phyloP scores from a whole-genome alignment of 2,329 filamentous ascomycete genomes.

The Penicillium sp. region DNA sequence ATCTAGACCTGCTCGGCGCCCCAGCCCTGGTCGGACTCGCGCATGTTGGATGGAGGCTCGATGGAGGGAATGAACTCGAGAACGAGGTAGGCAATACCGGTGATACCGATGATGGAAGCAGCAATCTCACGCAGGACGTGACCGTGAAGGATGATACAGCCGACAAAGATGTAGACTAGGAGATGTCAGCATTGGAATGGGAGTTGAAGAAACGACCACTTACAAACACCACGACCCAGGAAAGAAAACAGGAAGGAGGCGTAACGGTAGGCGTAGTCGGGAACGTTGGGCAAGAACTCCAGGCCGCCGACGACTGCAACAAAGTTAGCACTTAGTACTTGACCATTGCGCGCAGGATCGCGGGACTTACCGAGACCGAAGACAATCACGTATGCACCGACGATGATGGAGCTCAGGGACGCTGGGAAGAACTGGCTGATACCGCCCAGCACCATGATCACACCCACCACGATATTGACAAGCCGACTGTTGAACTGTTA shows the following conservation, averaged over 20 bases:
- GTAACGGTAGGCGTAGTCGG: slow-evolving; percentile 85
- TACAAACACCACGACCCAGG: slow-evolving; percentile 89
- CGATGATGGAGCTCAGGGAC: slow-evolving; percentile 59
- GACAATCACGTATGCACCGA: slow-evolving; percentile 81
- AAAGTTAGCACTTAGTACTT: slow-evolving; percentile 28
- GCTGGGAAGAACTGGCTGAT: slow-evolving; percentile 46
- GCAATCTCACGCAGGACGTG: slow-evolving; percentile 65
- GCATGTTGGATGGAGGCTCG: slow-evolving; percentile 76
- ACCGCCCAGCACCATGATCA: slow-evolving; percentile 82
- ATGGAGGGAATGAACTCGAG: slow-evolving; percentile 75
- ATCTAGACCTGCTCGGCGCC: slow-evolving; percentile 68
- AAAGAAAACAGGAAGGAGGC: slow-evolving; percentile 98
- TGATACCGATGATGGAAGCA: slow-evolving; percentile 69
- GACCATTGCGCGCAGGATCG: slow-evolving; percentile 1
- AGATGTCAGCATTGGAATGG: background rate
- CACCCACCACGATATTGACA: slow-evolving; percentile 83
- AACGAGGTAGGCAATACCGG: slow-evolving; percentile 71
- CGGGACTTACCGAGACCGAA: slow-evolving; percentile 70
- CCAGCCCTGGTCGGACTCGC: slow-evolving; percentile 70
- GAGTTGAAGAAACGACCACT: slow-evolving; percentile 41
- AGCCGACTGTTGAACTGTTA: slow-evolving; percentile 63
- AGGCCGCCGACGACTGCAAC: slow-evolving; percentile 61
- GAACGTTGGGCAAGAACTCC: slow-evolving; percentile 79
- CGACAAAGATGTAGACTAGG: slow-evolving; percentile 95
- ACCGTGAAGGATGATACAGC: slow-evolving; percentile 71